Evolutionary conservation across 2,329 filamentous ascomycete species (phyloP).

Genomic region (Colletotrichum tanaceti): DNA sequence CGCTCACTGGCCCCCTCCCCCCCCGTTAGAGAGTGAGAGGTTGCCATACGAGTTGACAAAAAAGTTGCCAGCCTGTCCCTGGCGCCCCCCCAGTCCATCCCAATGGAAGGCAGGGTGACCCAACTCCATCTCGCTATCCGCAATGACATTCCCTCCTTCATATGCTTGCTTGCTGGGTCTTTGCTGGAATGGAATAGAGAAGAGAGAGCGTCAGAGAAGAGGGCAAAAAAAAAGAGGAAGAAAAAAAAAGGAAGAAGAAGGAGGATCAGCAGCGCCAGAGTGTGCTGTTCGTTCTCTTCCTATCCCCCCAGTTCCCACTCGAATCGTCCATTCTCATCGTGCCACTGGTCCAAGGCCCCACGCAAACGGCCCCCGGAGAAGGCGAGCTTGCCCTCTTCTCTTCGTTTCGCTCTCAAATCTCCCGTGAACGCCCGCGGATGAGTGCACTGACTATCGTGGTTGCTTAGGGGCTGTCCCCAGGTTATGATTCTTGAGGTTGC

Average conservation of each 20-base stretch:
- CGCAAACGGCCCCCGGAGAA: conserved; percentile 6
- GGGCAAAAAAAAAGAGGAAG: background rate
- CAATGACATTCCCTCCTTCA: conserved; percentile 1
- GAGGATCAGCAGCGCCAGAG: background rate
- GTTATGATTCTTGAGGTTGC: background rate
- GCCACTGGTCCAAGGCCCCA: conserved; percentile 27
- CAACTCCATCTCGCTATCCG: background rate
- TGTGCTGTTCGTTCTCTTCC: conserved; percentile 5
- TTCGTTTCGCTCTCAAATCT: conserved; percentile 5
- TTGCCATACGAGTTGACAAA: background rate
- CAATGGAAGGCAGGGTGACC: conserved; percentile 31
- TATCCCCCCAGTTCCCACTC: background rate
- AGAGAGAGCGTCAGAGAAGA: background rate
- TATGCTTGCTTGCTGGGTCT: conserved; percentile 2
- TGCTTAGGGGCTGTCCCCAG: background rate
- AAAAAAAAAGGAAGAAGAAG: background rate
- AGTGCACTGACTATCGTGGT: conserved; percentile 1
- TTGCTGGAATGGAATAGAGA: background rate
- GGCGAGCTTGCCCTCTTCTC: conserved; percentile 10
- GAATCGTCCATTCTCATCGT: conserved; percentile 29
- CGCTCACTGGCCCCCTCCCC: conserved; percentile 19
- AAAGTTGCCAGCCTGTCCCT: conserved; percentile 30
- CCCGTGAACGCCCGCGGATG: conserved; percentile 8
- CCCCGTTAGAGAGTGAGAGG: background rate
- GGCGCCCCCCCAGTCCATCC: conserved; percentile 19